Conservation (phyloP, 2,329 filamentous ascomycete species). For the Chrysoporthe deuterocubensis region DNA sequence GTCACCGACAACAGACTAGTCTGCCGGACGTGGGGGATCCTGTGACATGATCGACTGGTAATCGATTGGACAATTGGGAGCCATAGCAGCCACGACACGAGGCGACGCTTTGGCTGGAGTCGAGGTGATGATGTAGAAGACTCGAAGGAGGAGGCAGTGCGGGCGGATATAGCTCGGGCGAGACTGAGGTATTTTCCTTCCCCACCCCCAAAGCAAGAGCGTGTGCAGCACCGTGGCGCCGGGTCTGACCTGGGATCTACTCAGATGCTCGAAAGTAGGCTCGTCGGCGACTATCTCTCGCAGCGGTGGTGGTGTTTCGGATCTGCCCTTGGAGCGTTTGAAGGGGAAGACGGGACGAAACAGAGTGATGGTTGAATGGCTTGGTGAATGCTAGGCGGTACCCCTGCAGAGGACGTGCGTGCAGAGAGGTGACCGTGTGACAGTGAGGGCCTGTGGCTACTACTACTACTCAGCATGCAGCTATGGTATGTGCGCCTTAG, state of each 20-base stretch:
- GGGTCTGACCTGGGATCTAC: too few relatives aligned
- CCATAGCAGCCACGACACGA: not conserved
- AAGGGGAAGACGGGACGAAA: constrained; percentile 9
- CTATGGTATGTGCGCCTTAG: too few relatives aligned
- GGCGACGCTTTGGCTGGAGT: not conserved
- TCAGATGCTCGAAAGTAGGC: not conserved
- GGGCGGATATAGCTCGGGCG: constrained; percentile 1
- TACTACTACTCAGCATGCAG: too few relatives aligned
- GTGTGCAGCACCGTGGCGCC: too few relatives aligned
- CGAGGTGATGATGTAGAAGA: constrained; percentile 5
- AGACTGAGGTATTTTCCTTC: too few relatives aligned
- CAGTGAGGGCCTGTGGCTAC: not conserved
- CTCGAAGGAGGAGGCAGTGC: not conserved
- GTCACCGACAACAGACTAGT: not conserved
- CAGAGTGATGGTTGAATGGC: constrained; percentile 1
- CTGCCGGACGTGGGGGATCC: not conserved
- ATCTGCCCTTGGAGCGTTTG: constrained; percentile 22
- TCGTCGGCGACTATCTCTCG: not conserved
- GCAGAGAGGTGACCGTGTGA: too few relatives aligned
- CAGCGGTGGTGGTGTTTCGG: constrained; percentile 23
- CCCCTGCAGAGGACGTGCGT: not conserved
- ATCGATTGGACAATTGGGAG: constrained; percentile 1
- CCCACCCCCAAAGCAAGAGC: too few relatives aligned
- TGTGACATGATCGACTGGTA: not conserved
- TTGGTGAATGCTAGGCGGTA: not conserved